A percentile compares a stretch with the other conserved stretches of the same genome.
These are phyloP conservation scores for Backusella macrospora DNA, from an alignment of 192 early-diverging fungal species.

Conservation along the genomic window DNA sequence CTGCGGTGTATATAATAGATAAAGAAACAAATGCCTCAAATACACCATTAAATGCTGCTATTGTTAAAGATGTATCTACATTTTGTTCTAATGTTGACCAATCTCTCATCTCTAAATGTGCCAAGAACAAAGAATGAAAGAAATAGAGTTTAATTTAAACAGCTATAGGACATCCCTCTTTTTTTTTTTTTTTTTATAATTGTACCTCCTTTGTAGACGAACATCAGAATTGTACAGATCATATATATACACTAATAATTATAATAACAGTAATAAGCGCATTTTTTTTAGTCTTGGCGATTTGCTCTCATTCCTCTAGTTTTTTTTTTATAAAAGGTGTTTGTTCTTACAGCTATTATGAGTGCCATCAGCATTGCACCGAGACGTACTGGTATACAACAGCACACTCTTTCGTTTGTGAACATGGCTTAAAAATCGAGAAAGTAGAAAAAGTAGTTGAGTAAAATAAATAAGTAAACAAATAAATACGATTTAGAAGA, in stretches of 20 bases:
- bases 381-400: slow-evolving; percentile 24
- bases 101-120: slow-evolving; percentile 2
- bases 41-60: slow-evolving; percentile 16
- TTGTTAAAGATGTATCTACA: slow-evolving; percentile 17
- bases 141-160: background rate
- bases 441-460: background rate
- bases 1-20: slow-evolving; percentile 12
- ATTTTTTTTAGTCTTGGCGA: background rate
- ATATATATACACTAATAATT: background rate
- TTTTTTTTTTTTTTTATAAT: background rate
- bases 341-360: slow-evolving; percentile 22
- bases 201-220: slow-evolving; percentile 3
- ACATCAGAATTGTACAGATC: background rate
- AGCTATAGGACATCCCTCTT: no score
- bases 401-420: slow-evolving; percentile 18
- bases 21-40: slow-evolving; percentile 15
- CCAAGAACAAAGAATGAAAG: background rate
- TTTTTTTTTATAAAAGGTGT: background rate
- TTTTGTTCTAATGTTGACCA: slow-evolving; percentile 16
- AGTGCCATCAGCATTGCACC: slow-evolving; percentile 24
- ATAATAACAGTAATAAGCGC: background rate
- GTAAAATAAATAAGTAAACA: background rate
- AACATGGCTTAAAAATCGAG: background rate
- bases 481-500: background rate
- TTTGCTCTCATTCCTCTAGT: background rate